Evolutionary conservation across 192 early-diverging fungal species (phyloP).

Genomic region (Geranomyces variabilis): DNA sequence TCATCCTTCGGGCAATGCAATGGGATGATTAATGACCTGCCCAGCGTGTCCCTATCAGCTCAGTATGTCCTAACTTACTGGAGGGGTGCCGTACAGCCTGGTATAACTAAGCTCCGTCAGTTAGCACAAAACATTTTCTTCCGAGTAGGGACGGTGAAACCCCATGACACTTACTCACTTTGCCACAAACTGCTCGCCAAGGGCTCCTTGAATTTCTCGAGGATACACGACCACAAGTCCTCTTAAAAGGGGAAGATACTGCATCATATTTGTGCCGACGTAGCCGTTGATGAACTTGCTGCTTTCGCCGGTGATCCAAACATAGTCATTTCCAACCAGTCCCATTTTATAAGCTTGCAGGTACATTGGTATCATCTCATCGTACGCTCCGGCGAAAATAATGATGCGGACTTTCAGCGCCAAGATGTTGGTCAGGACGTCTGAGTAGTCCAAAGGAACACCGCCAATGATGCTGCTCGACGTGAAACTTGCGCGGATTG

Average conservation of each 20-base stretch:
- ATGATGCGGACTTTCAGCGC: conserved; percentile 6
- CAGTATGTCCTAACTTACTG: neutral
- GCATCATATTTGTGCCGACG: neutral
- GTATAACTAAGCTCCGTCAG: neutral
- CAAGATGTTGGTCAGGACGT: neutral
- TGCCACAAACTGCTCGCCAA: conserved; percentile 2
- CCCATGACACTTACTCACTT: conserved; percentile 5
- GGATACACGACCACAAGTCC: conserved; percentile 1
- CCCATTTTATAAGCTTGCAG: conserved; percentile 4
- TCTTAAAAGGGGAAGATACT: neutral
- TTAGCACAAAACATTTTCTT: too few species aligned
- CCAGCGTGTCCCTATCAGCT: too few species aligned
- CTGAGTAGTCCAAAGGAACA: neutral
- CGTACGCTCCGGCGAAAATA: conserved; percentile 13
- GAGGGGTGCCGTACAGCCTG: neutral
- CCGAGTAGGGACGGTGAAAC: too few species aligned
- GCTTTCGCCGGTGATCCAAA: conserved; percentile 6
- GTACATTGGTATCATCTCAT: conserved; percentile 8
- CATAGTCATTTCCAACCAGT: conserved; percentile 7
- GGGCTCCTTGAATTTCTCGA: neutral
- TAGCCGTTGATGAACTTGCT: neutral
- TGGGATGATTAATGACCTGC: too few species aligned
- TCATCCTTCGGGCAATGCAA: neutral
- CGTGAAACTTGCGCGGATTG: conserved; percentile 14
- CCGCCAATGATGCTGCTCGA: neutral